Conservation (phyloP, 139 green algal species). For the Volvox reticuliferus region DNA sequence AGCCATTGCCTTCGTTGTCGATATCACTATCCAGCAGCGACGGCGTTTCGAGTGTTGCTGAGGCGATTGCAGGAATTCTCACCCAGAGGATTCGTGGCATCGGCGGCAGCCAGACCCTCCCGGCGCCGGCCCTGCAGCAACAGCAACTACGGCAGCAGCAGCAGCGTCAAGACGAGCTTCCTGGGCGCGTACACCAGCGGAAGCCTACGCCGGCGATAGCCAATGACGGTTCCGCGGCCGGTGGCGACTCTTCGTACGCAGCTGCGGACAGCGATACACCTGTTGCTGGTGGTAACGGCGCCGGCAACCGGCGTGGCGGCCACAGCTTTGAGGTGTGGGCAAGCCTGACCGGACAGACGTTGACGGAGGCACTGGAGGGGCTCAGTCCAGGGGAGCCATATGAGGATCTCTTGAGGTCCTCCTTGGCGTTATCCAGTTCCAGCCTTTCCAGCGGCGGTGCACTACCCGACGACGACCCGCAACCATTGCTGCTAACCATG, state of each 20-base stretch:
- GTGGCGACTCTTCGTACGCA: neutral
- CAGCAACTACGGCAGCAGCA: neutral
- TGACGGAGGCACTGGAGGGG: slow-evolving; percentile 19
- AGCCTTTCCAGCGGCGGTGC: neutral
- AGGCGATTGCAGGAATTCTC: neutral
- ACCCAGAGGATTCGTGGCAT: neutral
- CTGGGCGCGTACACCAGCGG: neutral
- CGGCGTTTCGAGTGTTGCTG: slow-evolving; percentile 1
- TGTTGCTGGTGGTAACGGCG: neutral
- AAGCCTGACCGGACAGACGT: slow-evolving; percentile 19
- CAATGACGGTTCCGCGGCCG: too few species aligned
- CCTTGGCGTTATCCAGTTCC: neutral
- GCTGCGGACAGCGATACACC: neutral
- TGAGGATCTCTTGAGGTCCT: slow-evolving; percentile 14
- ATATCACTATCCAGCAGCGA: neutral
- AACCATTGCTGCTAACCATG: neutral
- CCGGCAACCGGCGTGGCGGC: neutral
- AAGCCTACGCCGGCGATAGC: neutral
- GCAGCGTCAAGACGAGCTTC: neutral
- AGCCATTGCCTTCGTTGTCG: neutral
- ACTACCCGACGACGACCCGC: neutral
- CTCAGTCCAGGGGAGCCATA: neutral
- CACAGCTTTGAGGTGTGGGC: slow-evolving; percentile 22
- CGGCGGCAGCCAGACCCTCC: neutral
- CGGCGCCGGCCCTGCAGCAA: neutral